A percentile compares a stretch with the other conserved stretches of the same genome.
Evolutionary conservation across 2,329 filamentous ascomycete genomes (phyloP).

Genomic region (Oidium heveae): DNA sequence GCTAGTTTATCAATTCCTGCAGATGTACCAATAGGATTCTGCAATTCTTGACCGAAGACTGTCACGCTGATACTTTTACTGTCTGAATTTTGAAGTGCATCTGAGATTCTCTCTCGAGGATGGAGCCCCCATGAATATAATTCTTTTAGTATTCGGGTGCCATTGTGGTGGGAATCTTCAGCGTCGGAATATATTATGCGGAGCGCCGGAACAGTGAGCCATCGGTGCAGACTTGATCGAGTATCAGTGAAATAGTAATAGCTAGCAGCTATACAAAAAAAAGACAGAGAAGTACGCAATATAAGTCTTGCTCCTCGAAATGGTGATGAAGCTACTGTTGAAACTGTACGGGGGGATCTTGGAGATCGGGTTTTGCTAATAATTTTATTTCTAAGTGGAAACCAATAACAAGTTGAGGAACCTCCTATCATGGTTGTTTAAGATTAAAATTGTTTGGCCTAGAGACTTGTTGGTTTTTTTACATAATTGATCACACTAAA

Average conservation of each 20-base stretch:
- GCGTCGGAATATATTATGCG: constrained; percentile 46
- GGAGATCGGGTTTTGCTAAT: not conserved
- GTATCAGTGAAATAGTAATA: constrained; percentile 56
- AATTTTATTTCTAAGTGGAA: too few relatives aligned
- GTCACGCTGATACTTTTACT: constrained; percentile 18
- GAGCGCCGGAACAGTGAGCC: constrained; percentile 37
- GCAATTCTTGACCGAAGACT: constrained; percentile 54
- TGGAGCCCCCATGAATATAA: constrained; percentile 54
- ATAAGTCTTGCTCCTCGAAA: constrained; percentile 23
- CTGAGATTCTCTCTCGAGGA: constrained; percentile 42
- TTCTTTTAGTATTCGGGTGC: constrained; percentile 42
- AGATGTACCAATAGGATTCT: constrained; percentile 84
- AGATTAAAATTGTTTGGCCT: too few relatives aligned
- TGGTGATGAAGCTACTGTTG: not conserved
- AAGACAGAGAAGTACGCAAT: constrained; percentile 26
- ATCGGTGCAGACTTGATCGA: constrained; percentile 42
- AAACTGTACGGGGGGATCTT: not conserved
- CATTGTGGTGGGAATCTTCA: constrained; percentile 76
- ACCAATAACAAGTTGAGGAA: too few relatives aligned
- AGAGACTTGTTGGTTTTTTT: too few relatives aligned
- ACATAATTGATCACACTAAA: too few relatives aligned
- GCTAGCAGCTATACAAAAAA: constrained; percentile 18
- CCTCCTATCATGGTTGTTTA: too few relatives aligned
- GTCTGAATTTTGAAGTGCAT: constrained; percentile 7
- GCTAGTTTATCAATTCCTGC: constrained; percentile 89